A percentile compares a stretch with the other conserved stretches of the same genome.
phyloP scores from a whole-genome alignment of 805 yeast genomes.

The Danielozyma ontarioensis region DNA sequence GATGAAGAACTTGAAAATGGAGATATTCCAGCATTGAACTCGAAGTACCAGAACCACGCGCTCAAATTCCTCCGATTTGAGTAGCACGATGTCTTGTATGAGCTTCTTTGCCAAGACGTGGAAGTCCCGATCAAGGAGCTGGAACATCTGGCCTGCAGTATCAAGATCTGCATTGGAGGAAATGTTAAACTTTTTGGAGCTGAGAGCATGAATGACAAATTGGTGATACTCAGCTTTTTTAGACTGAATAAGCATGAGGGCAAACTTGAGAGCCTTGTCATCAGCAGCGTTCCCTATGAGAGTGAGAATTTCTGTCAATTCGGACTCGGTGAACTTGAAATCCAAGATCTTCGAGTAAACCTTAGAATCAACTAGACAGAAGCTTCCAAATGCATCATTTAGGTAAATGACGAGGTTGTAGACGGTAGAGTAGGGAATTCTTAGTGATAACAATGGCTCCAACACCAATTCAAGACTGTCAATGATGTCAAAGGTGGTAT shows the following conservation, averaged over 20 bases:
- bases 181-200: neutral
- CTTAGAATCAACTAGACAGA: slow-evolving; percentile 13
- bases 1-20: slow-evolving; percentile 27
- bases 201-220: neutral
- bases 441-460: slow-evolving; percentile 13
- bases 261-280: neutral
- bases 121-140: slow-evolving; percentile 13
- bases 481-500: slow-evolving; percentile 26
- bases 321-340: neutral
- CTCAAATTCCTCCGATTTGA: slow-evolving; percentile 22
- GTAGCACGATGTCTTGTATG: slow-evolving; percentile 28
- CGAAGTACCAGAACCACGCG: slow-evolving; percentile 13
- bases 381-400: slow-evolving; percentile 29
- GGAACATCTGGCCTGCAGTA: slow-evolving; percentile 13
- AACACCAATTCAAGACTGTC: slow-evolving; percentile 25
- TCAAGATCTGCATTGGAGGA: neutral
- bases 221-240: neutral
- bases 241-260: neutral
- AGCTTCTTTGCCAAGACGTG: slow-evolving; percentile 26
- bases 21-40: slow-evolving; percentile 24
- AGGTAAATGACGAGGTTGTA: slow-evolving; percentile 21
- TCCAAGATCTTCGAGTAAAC: slow-evolving; percentile 8
- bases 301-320: neutral
- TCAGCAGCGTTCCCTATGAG: neutral
- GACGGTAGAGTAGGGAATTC: slow-evolving; percentile 11